Evolutionary conservation across 345 rosid species (phyloP).

Genomic region (Trapa bicornis): DNA sequence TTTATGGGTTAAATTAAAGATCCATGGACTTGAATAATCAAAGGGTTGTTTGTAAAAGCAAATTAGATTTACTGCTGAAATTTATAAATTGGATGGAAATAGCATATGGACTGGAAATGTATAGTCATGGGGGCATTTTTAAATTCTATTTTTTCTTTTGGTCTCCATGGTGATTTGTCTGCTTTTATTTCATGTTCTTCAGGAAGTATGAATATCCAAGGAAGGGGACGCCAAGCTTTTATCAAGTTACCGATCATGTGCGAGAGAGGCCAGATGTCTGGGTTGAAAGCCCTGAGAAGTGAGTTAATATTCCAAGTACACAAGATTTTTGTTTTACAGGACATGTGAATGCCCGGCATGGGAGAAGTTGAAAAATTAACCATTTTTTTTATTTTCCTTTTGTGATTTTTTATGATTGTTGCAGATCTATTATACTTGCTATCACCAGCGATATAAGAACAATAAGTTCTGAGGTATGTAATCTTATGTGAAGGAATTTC

Average conservation of each 20-base stretch:
- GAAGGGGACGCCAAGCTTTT: slow-evolving; percentile 72
- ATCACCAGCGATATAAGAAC: slow-evolving; percentile 92
- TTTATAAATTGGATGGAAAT: background rate
- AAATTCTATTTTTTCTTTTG: background rate
- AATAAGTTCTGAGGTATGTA: slow-evolving; percentile 80
- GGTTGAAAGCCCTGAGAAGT: slow-evolving; percentile 97
- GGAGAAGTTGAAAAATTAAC: background rate
- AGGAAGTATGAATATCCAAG: slow-evolving; percentile 83
- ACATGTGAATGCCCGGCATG: background rate
- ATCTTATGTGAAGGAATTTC: background rate
- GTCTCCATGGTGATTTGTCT: background rate
- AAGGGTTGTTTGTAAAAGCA: background rate
- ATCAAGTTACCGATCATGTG: slow-evolving; percentile 72
- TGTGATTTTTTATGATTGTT: slow-evolving; percentile 10
- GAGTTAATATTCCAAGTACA: slow-evolving; percentile 12
- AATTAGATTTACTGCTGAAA: background rate
- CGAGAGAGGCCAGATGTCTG: slow-evolving; percentile 98
- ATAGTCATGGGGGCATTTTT: background rate
- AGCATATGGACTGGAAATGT: background rate
- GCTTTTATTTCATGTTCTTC: slow-evolving; percentile 10
- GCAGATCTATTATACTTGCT: slow-evolving; percentile 79
- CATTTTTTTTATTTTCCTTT: background rate
- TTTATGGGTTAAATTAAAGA: background rate
- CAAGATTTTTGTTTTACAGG: background rate
- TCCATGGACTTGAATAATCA: background rate